Base-by-base conservation (phyloP, 108 stramenopile species). In the Stephanodiscus minutulus region DNA sequence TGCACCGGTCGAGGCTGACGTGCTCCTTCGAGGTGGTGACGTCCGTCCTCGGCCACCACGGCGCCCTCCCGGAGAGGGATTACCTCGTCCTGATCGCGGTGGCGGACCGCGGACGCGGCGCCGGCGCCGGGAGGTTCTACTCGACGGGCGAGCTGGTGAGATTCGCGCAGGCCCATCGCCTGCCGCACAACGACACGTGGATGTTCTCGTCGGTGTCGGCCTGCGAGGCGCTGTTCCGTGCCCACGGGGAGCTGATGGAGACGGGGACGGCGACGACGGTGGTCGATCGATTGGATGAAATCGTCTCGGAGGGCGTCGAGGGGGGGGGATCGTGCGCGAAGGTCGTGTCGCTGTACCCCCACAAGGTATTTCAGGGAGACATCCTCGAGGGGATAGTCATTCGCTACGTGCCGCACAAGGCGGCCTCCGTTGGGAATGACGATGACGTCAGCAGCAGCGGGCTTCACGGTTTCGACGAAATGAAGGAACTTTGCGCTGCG, bases 121-220 rank as follows among this genome's bases (percentile, higher is more conserved):
- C 6, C 36, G 35, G 59, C 2, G 7, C 8, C 20, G 35, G 59
- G 3, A 55, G 77, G 53, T 94, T 94, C 56, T 89, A 73, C 55
- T 74, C 87, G 7, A 88, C 93, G 1, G 7, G 55, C 18, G 75
- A 94, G 67, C 59, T 94, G 9, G 55, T 92, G 0, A 57, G 77
- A 64, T 79, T 94, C 22, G 86, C 89, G 7, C 91, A 91, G 60
- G 55, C 60, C 52, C 91, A 82, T 65, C 82, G 88, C 55, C 66
- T 94, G 24, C 93, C 93, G 13, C 93, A 94, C 75, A 94, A 94
- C 77, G 93, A 94, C 73, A 53, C 73, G 21, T 94, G 93, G 93
- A 70, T 78, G 8, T 91, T 87, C 59, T 25, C 75, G 10, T 76
- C 86, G 11, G 36, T 57, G 0, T n/a, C 64, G 24, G 28, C 70